A percentile compares a stretch with the other conserved stretches of the same genome.
These are phyloP conservation scores for Stephanodiscus triporus DNA, from an alignment of 108 stramenopile genomes.

Conservation along the genomic window DNA sequence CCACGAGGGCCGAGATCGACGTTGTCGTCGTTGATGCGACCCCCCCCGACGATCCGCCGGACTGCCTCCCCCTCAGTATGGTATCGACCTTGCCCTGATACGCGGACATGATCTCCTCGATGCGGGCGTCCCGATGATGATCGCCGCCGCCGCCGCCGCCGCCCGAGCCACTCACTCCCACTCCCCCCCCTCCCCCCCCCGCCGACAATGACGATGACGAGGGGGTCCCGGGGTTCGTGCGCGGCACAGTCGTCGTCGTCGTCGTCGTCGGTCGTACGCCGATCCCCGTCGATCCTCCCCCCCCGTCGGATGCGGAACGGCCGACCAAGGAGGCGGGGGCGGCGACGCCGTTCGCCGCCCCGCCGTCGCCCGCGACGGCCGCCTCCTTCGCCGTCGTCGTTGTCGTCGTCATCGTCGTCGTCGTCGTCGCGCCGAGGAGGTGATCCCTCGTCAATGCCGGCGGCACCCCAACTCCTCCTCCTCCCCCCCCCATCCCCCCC, in stretches of 20 bases:
- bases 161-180: neutral
- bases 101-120: conserved; percentile 47
- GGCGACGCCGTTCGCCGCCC: too few species aligned
- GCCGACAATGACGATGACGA: too few species aligned
- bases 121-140: conserved; percentile 7
- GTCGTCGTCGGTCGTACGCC: too few species aligned
- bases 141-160: neutral
- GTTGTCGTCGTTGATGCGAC: neutral
- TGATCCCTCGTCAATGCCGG: neutral
- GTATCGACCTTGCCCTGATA: conserved; percentile 47
- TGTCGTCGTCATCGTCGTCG: neutral
- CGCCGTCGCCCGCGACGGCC: neutral
- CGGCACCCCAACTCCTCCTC: neutral
- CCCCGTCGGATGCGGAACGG: too few species aligned
- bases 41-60: neutral
- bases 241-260: too few species aligned
- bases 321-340: too few species aligned
- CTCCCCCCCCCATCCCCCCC: neutral
- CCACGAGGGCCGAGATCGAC: neutral
- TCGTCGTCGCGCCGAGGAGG: neutral
- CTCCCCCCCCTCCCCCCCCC: neutral
- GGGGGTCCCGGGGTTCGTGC: too few species aligned
- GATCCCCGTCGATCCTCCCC: too few species aligned
- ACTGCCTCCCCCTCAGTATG: conserved; percentile 12
- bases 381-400: too few species aligned